phyloP scores from a whole-genome alignment of 768 basidiomycete species.

The Russula lepida region DNA sequence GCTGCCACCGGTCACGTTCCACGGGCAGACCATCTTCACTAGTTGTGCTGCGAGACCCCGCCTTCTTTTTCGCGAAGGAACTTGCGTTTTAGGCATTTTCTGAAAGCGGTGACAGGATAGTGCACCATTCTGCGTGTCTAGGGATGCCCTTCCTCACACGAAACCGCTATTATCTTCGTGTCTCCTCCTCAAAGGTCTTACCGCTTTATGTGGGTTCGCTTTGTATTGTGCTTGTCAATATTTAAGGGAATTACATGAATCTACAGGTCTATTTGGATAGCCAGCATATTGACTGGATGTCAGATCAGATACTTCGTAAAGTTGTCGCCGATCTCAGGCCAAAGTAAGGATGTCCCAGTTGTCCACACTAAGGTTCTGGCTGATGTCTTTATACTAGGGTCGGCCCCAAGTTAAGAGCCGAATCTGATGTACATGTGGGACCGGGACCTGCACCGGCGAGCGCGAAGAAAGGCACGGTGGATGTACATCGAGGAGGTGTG shows the following conservation, averaged over 20 bases:
- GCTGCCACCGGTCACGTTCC: neutral
- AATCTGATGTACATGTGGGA: conserved; percentile 40
- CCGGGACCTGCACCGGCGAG: conserved; percentile 33
- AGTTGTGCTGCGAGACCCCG: neutral
- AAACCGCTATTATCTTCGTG: conserved; percentile 77
- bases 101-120: neutral
- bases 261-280: conserved; percentile 78
- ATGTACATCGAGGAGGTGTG: conserved; percentile 79
- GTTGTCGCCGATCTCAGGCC: conserved; percentile 75
- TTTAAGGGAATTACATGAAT: neutral
- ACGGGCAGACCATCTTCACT: neutral
- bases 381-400: conserved; percentile 37
- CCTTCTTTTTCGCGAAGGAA: neutral
- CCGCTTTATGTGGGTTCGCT: conserved; percentile 59
- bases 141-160: conserved; percentile 60
- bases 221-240: neutral
- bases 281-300: conserved; percentile 86
- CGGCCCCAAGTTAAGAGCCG: conserved; percentile 54
- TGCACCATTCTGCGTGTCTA: neutral
- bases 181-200: conserved; percentile 63
- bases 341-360: conserved; percentile 36
- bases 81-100: neutral
- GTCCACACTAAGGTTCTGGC: neutral
- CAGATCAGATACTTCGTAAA: conserved; percentile 67
- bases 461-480: conserved; percentile 62